These are phyloP conservation scores for Ceratocystis huliohia DNA, from an alignment of 2,329 filamentous ascomycete species.

Conservation along the genomic window DNA sequence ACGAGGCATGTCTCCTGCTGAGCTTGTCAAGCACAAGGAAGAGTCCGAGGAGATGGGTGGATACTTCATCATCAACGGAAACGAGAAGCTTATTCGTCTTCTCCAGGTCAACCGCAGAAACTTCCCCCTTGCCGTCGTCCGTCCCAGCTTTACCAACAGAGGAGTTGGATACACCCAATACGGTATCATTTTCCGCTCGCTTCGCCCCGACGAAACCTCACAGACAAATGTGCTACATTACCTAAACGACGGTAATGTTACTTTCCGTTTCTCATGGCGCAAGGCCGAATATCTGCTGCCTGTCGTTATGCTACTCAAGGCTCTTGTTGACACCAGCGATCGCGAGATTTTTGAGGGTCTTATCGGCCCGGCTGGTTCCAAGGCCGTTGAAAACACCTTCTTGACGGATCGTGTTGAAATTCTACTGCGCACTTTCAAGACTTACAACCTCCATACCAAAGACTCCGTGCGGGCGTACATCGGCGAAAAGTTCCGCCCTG, in stretches of 20 bases:
- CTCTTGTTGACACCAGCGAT: constrained; percentile 89
- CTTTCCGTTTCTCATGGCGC: constrained; percentile 93
- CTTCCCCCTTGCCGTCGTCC: constrained; percentile 86
- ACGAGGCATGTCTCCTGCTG: constrained; percentile 67
- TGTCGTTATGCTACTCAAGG: constrained; percentile 93
- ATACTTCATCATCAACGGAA: constrained; percentile 96
- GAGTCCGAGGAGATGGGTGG: constrained; percentile 93
- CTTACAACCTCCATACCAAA: constrained; percentile 71
- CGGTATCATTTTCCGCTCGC: constrained; percentile 82
- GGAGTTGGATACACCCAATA: constrained; percentile 78
- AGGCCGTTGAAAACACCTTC: constrained; percentile 77
- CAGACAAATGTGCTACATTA: constrained; percentile 97
- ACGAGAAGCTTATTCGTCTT: constrained; percentile 91
- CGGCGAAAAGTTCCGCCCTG: constrained; percentile 80
- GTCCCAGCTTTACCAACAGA: constrained; percentile 78
- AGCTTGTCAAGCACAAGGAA: constrained; percentile 77
- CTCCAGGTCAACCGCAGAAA: constrained; percentile 83
- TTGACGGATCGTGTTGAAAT: constrained; percentile 89
- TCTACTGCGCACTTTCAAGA: constrained; percentile 83
- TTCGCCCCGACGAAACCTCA: constrained; percentile 93
- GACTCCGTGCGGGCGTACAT: constrained; percentile 73
- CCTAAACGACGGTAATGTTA: constrained; percentile 87
- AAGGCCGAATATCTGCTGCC: constrained; percentile 96
- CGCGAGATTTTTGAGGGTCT: constrained; percentile 91
- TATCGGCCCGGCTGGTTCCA: constrained; percentile 62